Evolutionary conservation across 2,329 filamentous ascomycete genomes (phyloP).

Genomic region (Ascochyta rabiei): DNA sequence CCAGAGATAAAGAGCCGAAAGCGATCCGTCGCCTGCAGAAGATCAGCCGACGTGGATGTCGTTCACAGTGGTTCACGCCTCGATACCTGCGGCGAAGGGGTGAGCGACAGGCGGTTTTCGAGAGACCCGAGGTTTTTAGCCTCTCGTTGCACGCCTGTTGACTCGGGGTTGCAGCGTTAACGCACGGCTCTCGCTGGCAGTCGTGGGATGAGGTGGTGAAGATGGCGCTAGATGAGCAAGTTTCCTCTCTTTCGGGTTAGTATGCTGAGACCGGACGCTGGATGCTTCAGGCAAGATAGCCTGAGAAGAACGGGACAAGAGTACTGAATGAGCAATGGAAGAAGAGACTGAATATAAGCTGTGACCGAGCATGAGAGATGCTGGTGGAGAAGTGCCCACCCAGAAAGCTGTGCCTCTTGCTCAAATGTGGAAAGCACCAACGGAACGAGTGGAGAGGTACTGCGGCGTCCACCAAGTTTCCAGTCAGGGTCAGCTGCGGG

Average conservation of each 20-base stretch:
- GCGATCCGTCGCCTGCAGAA: slow-evolving; percentile 11
- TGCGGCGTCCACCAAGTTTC: slow-evolving; percentile 16
- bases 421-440: slow-evolving; percentile 19
- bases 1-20: slow-evolving; percentile 9
- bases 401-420: slow-evolving; percentile 8
- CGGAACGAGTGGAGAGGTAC: slow-evolving; percentile 19
- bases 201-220: slow-evolving; percentile 22
- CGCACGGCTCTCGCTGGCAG: slow-evolving; percentile 28
- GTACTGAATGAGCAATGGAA: slow-evolving; percentile 14
- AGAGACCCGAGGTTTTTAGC: slow-evolving; percentile 16
- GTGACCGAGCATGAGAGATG: not conserved
- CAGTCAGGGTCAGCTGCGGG: slow-evolving; percentile 23
- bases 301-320: slow-evolving; percentile 15
- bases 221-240: slow-evolving; percentile 20
- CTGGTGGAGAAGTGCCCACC: not conserved
- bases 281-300: slow-evolving; percentile 17
- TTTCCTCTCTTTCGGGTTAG: slow-evolving; percentile 18
- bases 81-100: slow-evolving; percentile 18
- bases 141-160: slow-evolving; percentile 21
- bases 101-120: slow-evolving; percentile 18
- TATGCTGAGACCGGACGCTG: slow-evolving; percentile 18
- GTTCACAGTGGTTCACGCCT: slow-evolving; percentile 14
- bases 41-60: slow-evolving; percentile 4
- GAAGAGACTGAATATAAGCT: not conserved
- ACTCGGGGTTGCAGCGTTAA: slow-evolving; percentile 23